Base-by-base conservation (phyloP, 768 basidiomycete genomes). In the Termitomyces sp. region DNA sequence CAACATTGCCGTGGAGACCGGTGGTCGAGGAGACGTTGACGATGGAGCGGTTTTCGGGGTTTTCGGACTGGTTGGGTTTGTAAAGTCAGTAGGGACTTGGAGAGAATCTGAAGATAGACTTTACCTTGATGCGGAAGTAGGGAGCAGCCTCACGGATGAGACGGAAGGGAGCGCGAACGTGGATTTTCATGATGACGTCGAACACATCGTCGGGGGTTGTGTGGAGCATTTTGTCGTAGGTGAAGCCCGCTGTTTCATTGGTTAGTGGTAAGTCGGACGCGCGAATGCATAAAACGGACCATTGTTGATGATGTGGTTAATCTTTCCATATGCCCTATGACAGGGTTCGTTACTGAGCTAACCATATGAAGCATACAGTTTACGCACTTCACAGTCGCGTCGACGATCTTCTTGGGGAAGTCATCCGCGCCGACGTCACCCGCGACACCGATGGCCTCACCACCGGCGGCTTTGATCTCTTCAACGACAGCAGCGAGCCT, bases 261-360 rank as follows among this genome's bases (percentile, higher is more conserved):
- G 14, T 56, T n/a, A 44, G 32, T 33, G 6, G 13, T 22, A 24
- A 4, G 11, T 40, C 13, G 28, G 10, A 22, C 28, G 24, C 46
- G 20, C 24, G 2, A 2, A 51, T 24, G 52, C 14, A 51, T 20
- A 33, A n/a, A 3, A 67, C 75, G 51, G 30, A 80, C 84, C 86
- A 61, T 93, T 93, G 73, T 92, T 92, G 33, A 93, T 78, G 54
- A 93, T 89, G 68, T 93, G 90, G 71, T 94, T 91, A 51, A 94
- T 85, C 67, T 90, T 88, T 26, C 90, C 91, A 62, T 85, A 93
- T 61, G 86, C 84, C 58, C 87, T 91, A 65, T 32, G 41, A 41
- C 13, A 36, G 14, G 20, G 18, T 36, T 49, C 2, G 48, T 57
- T 11, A 18, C 8, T 26, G 38, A 36, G 45, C 3, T 41, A 51